Evolutionary conservation across 1,284 basidiomycete genomes (phyloP), one percentile per base, ranked within the genome.

Genomic region (Ustilago cynodontis): DNA sequence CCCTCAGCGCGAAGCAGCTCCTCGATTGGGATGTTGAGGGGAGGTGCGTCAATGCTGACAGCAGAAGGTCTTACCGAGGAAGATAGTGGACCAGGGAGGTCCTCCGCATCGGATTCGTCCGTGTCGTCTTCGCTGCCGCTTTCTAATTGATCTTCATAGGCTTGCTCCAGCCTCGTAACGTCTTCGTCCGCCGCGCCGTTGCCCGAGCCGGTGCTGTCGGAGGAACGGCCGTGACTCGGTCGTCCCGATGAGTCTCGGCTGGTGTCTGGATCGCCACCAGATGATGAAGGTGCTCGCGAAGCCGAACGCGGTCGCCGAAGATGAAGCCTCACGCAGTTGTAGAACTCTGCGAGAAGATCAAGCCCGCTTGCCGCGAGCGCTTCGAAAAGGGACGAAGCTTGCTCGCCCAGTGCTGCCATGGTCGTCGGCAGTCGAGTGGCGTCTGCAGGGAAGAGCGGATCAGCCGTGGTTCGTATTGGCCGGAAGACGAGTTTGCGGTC

Each of bases 1-100:
- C 59, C 47, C 56, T 77, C 70, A 10, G 60, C 53, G 2, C 66
- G 65, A 14, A 77, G 33, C 4, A 77, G 60, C 37, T 67, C 70
- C 43, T 77, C 74, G 56, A 77, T 77, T n/a, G 74, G 74, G 51
- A 70, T 77, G 50, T 64, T 68, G 56, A 69, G 74, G 1, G 74
- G 74, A 0, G 74, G 74, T 11, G 70, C 74, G 16, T 52, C 26
- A 24, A 49, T 45, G 61, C 37, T 41, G 24, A 52, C 22, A 24
- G 37, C 28, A 10, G 24, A 28, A n/a, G 50, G 39, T 26, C 31
- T 41, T 3, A 29, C 8, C 10, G 45, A 22, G 18, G 45, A 8
- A 55, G 55, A 37, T 35, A 7, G 47, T 24, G 57, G 20, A 6
- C 26, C 29, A 20, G 9, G n/a, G 14, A 39, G 24, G 6, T 37